Base-by-base conservation (phyloP, 805 yeast genomes). In the Priceomyces castillae region DNA sequence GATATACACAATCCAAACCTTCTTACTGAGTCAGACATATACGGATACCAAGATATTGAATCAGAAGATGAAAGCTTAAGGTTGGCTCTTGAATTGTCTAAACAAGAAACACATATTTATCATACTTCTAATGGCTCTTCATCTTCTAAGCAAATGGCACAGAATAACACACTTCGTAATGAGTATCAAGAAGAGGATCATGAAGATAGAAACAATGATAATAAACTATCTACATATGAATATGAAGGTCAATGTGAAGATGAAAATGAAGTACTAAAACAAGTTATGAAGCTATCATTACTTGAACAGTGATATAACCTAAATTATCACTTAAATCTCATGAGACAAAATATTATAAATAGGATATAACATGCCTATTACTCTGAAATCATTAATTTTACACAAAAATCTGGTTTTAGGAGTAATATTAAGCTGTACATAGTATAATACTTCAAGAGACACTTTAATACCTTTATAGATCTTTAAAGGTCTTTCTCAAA, bases 201-300 rank as follows among this genome's bases (percentile, higher is more conserved):
- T n/a, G n/a, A n/a, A n/a, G 26, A 23, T 7, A 23, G 26, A 23
- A 10, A 10, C 9, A 23, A 10, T 7, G 26, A 23, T 23, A 10
- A 23, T 23, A 23, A 23, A 7, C 26, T 7, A 23, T 7, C 10
- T 7, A 23, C 6, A 7, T 10, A 23, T 7, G 26, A 23, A 23
- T 7, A 7, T 6, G 10, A 10, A 7, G 26, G 26, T 23, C n/a
- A n/a, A n/a, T n/a, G n/a, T n/a, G 25, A 22, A 6, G 50, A 47
- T 7, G 43, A 52, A 17, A 53, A 58, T 17, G 61, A 58, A 20
- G 54, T 52, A 22, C 36, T 61, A 11, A 41, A 47, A 28, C 31
- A 50, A 20, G 53, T 48, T 5, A 39, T 61, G 26, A 53, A 54
- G 35, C 40, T 57, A n/a, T 58, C 65, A 15, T 41, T 57, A 28